phyloP scores from a whole-genome alignment of 73 alveolate species.

The Paramecium bursaria region DNA sequence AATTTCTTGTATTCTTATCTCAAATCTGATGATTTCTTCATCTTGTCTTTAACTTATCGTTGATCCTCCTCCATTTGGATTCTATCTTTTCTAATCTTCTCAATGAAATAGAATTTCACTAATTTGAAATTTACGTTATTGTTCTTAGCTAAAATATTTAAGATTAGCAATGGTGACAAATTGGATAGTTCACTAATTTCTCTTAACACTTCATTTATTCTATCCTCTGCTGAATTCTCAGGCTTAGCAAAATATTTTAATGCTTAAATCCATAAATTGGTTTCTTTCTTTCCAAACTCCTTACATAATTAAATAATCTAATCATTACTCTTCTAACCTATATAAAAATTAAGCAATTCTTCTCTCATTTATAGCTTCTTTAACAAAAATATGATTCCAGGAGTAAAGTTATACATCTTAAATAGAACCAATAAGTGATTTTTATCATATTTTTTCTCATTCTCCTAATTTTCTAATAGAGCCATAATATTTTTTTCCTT shows the following conservation, averaged over 20 bases:
- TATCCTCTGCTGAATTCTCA: slow-evolving; percentile 46
- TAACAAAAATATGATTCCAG: slow-evolving; percentile 80
- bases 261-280: slow-evolving; percentile 85
- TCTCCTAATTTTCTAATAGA: slow-evolving; percentile 74
- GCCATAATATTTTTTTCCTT: slow-evolving; percentile 77
- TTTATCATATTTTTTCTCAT: slow-evolving; percentile 77
- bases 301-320: slow-evolving; percentile 78
- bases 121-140: slow-evolving; percentile 65
- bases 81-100: slow-evolving; percentile 61
- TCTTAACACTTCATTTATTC: slow-evolving; percentile 12
- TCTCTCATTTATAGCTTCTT: slow-evolving; percentile 79
- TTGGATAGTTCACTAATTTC: slow-evolving; percentile 32
- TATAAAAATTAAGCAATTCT: slow-evolving; percentile 83
- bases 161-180: slow-evolving; percentile 48
- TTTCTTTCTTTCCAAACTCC: slow-evolving; percentile 76
- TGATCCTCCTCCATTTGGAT: slow-evolving; percentile 56
- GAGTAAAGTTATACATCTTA: slow-evolving; percentile 81
- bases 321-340: slow-evolving; percentile 73
- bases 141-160: slow-evolving; percentile 63
- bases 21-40: slow-evolving; percentile 46
- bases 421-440: slow-evolving; percentile 85
- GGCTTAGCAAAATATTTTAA: slow-evolving; percentile 67
- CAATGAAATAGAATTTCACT: slow-evolving; percentile 49
- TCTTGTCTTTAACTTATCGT: slow-evolving; percentile 52
- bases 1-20: slow-evolving; percentile 65